Conservation (phyloP, 2,329 filamentous ascomycete genomes). For the Colletotrichum liriopes region DNA sequence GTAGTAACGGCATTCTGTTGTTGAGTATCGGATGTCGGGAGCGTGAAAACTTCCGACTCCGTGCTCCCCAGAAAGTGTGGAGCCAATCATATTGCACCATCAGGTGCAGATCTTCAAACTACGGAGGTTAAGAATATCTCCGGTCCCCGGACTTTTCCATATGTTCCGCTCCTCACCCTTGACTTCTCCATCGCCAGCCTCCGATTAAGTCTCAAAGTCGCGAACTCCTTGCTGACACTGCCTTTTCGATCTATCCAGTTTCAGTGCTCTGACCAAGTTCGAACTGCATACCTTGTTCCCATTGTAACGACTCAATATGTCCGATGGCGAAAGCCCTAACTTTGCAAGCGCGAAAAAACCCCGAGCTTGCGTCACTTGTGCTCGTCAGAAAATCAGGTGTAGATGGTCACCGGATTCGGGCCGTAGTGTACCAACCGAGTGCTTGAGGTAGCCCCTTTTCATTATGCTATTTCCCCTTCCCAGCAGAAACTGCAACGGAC, state of each 20-base stretch:
- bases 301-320: background rate
- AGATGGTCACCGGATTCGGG: constrained; percentile 50
- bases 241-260: background rate
- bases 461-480: background rate
- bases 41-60: constrained; percentile 9
- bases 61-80: background rate
- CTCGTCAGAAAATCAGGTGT: constrained; percentile 56
- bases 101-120: background rate
- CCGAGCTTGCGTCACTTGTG: constrained; percentile 55
- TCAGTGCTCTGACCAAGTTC: background rate
- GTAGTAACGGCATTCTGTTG: background rate
- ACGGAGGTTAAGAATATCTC: constrained; percentile 30
- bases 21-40: constrained; percentile 9
- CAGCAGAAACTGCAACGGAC: too few species aligned
- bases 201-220: too few species aligned
- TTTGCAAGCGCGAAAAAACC: constrained; percentile 42
- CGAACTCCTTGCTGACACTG: background rate
- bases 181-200: background rate
- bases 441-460: constrained; percentile 47
- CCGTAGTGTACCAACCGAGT: constrained; percentile 43
- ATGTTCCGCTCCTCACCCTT: constrained; percentile 7
- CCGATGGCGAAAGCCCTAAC: constrained; percentile 6
- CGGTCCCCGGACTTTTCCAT: constrained; percentile 13
- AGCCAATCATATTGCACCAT: constrained; percentile 18
- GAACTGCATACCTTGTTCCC: background rate